phyloP scores from a whole-genome alignment of 2,329 filamentous ascomycete genomes.

The Periconia sp. region DNA sequence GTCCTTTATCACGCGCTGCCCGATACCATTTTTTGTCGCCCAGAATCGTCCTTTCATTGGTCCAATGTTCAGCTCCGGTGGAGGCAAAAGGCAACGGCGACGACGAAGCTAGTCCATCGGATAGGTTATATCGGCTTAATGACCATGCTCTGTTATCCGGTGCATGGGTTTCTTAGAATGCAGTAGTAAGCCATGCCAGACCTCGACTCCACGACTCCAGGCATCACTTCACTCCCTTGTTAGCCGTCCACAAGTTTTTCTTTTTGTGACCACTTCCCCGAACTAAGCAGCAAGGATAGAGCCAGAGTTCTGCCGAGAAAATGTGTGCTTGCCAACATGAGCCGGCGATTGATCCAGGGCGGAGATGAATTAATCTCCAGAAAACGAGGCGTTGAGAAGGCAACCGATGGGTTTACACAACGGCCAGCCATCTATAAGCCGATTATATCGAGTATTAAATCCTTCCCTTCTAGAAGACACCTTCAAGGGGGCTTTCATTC shows the following conservation, averaged over 20 bases:
- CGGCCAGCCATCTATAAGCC: conserved; percentile 5
- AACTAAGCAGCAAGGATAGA: neutral
- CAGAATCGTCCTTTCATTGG: conserved; percentile 17
- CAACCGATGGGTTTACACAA: conserved; percentile 22
- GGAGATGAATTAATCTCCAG: conserved; percentile 11
- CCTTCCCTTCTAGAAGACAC: conserved; percentile 11
- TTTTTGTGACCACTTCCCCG: neutral
- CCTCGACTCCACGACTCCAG: neutral
- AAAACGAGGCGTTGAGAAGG: conserved; percentile 29
- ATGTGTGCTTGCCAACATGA: neutral
- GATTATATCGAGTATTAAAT: conserved; percentile 5
- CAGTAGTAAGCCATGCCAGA: neutral
- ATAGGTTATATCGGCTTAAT: neutral
- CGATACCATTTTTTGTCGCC: conserved; percentile 2
- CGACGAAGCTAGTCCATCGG: neutral
- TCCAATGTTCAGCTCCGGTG: conserved; percentile 5
- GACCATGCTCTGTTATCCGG: neutral
- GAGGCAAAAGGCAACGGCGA: conserved; percentile 6
- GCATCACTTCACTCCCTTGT: neutral
- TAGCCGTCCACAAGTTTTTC: neutral
- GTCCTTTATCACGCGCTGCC: conserved; percentile 10
- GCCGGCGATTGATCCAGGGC: neutral
- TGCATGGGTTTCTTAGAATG: neutral
- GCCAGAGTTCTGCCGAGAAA: neutral
- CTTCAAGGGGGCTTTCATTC: neutral